These are phyloP conservation scores for Wickerhamomyces tratensis DNA, from an alignment of 805 yeast genomes.

Conservation along the genomic window DNA sequence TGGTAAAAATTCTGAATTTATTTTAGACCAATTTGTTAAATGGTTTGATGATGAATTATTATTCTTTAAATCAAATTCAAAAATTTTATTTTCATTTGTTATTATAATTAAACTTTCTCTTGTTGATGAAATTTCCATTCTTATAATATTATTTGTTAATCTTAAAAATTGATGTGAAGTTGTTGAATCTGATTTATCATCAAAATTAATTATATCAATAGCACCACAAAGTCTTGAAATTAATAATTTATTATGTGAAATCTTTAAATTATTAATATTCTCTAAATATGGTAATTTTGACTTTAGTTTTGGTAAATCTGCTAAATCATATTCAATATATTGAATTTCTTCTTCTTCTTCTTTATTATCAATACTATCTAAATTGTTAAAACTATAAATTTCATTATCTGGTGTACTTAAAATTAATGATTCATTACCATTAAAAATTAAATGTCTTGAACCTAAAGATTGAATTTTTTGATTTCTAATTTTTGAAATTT, in stretches of 20 bases:
- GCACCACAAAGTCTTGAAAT: constrained; percentile 58
- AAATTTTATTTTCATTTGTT: constrained; percentile 65
- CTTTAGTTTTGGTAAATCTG: constrained; percentile 24
- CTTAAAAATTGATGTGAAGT: constrained; percentile 39
- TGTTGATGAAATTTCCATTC: constrained; percentile 42
- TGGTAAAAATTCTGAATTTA: constrained; percentile 70
- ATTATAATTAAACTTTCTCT: constrained; percentile 47
- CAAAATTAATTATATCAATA: constrained; percentile 39
- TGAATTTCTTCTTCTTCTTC: constrained; percentile 29
- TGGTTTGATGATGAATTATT: constrained; percentile 7
- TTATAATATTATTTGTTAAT: constrained; percentile 49
- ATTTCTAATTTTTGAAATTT: constrained; percentile 43
- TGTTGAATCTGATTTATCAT: constrained; percentile 13
- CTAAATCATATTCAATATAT: constrained; percentile 27
- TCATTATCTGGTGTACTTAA: constrained; percentile 57
- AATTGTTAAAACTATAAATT: constrained; percentile 27
- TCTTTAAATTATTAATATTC: constrained; percentile 42
- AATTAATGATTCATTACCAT: constrained; percentile 34
- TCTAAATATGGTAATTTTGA: constrained; percentile 35
- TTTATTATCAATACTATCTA: constrained; percentile 20
- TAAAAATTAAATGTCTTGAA: constrained; percentile 43
- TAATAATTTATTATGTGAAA: constrained; percentile 39
- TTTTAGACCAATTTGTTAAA: constrained; percentile 71
- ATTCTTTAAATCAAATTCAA: constrained; percentile 45
- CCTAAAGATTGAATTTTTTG: constrained; percentile 34